Evolutionary conservation across 345 rosid genomes (phyloP).

Genomic region (Raphanus raphanistrum): DNA sequence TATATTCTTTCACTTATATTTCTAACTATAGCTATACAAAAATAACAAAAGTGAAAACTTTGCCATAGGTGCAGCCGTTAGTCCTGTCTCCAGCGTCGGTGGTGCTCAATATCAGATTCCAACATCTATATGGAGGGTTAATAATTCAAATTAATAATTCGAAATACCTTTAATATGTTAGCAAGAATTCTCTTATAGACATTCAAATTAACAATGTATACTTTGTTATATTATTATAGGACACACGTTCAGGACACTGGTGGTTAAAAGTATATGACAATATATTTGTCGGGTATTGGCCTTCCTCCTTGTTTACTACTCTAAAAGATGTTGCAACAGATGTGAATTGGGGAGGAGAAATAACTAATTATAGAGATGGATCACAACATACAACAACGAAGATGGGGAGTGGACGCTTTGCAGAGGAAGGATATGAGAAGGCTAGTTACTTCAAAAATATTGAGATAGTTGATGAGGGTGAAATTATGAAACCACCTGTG

Average conservation of each 20-base stretch:
- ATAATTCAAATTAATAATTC: neutral
- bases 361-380: conserved; percentile 10
- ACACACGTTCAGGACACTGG: conserved; percentile 43
- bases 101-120: neutral
- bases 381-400: conserved; percentile 38
- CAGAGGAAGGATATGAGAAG: conserved; percentile 40
- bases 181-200: neutral
- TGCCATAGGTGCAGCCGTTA: neutral
- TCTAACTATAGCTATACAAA: neutral
- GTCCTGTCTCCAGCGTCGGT: neutral
- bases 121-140: neutral
- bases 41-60: neutral
- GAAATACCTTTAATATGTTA: neutral
- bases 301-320: conserved; percentile 37
- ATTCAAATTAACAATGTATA: neutral
- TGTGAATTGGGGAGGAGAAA: conserved; percentile 51
- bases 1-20: neutral
- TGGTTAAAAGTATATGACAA: conserved; percentile 38
- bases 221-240: conserved; percentile 25
- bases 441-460: conserved; percentile 40
- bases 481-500: conserved; percentile 38
- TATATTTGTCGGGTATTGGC: conserved; percentile 49
- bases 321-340: conserved; percentile 26
- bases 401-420: conserved; percentile 55
- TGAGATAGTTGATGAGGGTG: conserved; percentile 43